Conservation (phyloP, 2,329 filamentous ascomycete genomes). For the Malbranchea zuffiana region DNA sequence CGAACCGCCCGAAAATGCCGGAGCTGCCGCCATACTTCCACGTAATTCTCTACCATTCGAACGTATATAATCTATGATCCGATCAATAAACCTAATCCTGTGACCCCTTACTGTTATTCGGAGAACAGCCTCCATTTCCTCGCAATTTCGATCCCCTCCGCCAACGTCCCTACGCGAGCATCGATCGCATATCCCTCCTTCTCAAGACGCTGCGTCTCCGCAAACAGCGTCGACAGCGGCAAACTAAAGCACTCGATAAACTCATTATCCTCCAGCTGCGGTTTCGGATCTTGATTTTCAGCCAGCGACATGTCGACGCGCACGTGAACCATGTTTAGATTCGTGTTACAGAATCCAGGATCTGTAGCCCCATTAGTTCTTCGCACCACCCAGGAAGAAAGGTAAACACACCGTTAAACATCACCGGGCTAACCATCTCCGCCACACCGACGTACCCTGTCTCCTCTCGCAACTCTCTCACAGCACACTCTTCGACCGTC, state of each 20-base stretch:
- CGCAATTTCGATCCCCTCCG: slow-evolving; percentile 65
- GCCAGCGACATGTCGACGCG: slow-evolving; percentile 57
- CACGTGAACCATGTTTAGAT: slow-evolving; percentile 53
- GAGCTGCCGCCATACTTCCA: no score
- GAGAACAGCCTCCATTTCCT: slow-evolving; percentile 35
- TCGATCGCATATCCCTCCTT: slow-evolving; percentile 66
- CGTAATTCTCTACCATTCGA: no score
- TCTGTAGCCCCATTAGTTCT: slow-evolving; percentile 22
- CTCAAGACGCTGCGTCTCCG: slow-evolving; percentile 56
- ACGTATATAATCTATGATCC: no score
- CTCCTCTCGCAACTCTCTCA: slow-evolving; percentile 52
- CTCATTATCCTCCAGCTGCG: slow-evolving; percentile 65
- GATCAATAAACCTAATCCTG: no score
- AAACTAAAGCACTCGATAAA: slow-evolving; percentile 72
- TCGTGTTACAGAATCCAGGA: slow-evolving; percentile 41
- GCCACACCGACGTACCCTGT: slow-evolving; percentile 49
- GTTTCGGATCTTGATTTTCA: slow-evolving; percentile 58
- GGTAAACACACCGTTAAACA: slow-evolving; percentile 34
- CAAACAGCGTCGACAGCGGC: slow-evolving; percentile 53
- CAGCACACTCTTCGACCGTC: slow-evolving; percentile 44
- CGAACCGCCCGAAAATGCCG: no score
- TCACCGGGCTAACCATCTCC: slow-evolving; percentile 32
- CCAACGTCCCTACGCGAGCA: slow-evolving; percentile 63
- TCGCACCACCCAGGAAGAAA: not conserved
- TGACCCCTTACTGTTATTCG: no score